Percentiles rank a stretch among this genome's conserved stretches.
phyloP scores from a whole-genome alignment of 106 monocot species.

The Dactylorhiza incarnata region DNA sequence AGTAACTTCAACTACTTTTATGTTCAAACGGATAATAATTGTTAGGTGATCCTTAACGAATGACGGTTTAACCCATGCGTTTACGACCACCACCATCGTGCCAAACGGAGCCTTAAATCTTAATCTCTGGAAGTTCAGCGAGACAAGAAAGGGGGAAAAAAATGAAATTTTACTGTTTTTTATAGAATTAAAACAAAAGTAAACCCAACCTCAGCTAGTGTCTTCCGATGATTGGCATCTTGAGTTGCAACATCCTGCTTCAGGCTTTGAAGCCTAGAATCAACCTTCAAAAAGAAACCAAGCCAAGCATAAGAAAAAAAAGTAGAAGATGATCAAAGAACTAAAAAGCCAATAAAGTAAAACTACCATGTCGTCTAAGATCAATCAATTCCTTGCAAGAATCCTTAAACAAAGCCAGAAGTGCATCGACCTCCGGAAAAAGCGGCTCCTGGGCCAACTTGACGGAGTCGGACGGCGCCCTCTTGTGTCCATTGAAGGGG shows the following conservation, averaged over 20 bases:
- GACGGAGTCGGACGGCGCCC: conserved; percentile 24
- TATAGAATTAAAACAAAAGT: neutral
- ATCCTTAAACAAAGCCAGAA: conserved; percentile 84
- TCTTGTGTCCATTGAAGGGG: conserved; percentile 32
- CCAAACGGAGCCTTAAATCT: too few species aligned
- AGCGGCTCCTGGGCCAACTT: conserved; percentile 42
- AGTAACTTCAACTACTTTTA: too few species aligned
- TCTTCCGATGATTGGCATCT: conserved; percentile 83
- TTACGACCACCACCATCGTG: too few species aligned
- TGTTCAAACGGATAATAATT: too few species aligned
- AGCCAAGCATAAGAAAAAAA: neutral
- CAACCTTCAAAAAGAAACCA: conserved; percentile 46
- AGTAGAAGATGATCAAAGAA: neutral
- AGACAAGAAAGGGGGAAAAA: neutral
- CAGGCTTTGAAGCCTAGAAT: conserved; percentile 74
- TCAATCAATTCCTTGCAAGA: conserved; percentile 89
- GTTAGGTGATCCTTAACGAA: too few species aligned
- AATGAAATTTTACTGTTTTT: neutral
- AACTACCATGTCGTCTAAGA: conserved; percentile 62
- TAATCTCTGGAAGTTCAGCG: too few species aligned
- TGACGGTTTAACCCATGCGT: too few species aligned
- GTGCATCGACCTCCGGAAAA: conserved; percentile 85
- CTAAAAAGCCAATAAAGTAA: neutral
- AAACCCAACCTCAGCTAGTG: conserved; percentile 69
- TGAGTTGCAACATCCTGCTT: conserved; percentile 81